Evolutionary conservation across 371 early-diverging fungal genomes (phyloP), one percentile per base, ranked within the genome.

Genomic region (Nematocida ausubeli): DNA sequence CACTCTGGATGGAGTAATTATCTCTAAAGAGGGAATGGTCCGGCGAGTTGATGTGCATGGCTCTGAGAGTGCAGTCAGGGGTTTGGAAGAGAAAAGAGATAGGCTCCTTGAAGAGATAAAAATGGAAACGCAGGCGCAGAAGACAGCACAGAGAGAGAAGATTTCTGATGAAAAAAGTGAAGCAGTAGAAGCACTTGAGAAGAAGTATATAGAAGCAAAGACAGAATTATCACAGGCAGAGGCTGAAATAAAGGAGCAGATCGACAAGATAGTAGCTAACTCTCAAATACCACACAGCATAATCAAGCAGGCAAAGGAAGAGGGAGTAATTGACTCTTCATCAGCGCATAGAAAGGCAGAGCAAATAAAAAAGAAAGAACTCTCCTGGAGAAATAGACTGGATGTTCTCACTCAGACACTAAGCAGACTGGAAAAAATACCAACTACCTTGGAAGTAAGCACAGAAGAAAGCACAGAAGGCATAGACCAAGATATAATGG

Each of bases 1-100:
- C 12, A 75, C 78, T 64, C 34, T 75, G 2, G 78, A 75, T 37
- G 78, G 78, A n/a, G 39, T 75, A 34, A 35, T 75, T 26, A 67
- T 75, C n/a, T 66, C 66, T 3, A 32, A 28, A 30, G 52, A 49
- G 6, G 78, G 78, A 51, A 32, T 32, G 12, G 51, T 75, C 3
- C 12, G 66, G 32, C 51, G 57, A 35, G 16, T 49, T 4, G 5
- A 5, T 0, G n/a, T 35, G 26, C 34, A 4, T 12, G 35, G 16
- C 1, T 54, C 26, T 32, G 39, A 5, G 4, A 12, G 34, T 0
- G 78, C 47, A 28, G 22, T 51, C 22, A 64, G 37, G 32, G 54
- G 26, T 5, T 50, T 75, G 32, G 78, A 75, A 44, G 37, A 42
- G 28, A 64, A 37, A 56, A 52, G 65, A 56, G 78, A 75, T 6